Conservation (phyloP, 78 protist genomes). For the Dictyostelium capitatum region DNA sequence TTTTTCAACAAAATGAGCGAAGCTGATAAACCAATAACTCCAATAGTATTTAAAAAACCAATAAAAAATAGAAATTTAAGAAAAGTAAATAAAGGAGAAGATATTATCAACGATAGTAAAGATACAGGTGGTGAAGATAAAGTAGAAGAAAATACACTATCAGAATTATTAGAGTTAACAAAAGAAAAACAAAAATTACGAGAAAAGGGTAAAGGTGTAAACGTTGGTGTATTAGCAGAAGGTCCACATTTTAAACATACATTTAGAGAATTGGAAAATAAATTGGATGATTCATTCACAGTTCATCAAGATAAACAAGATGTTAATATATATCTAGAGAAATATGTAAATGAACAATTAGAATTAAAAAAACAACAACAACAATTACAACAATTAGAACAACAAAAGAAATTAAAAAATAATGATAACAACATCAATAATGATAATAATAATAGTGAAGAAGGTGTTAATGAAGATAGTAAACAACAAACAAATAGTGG, state of each 20-base stretch:
- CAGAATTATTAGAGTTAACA: slow-evolving; percentile 39
- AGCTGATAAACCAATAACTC: background rate
- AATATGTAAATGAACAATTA: slow-evolving; percentile 37
- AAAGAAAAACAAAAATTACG: slow-evolving; percentile 80
- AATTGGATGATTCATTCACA: slow-evolving; percentile 60
- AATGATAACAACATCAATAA: background rate
- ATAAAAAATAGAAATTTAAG: slow-evolving; percentile 1
- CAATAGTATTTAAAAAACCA: slow-evolving; percentile 5
- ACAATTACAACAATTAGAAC: background rate
- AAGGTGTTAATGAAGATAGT: background rate
- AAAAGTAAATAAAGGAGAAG: background rate
- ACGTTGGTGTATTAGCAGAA: slow-evolving; percentile 64
- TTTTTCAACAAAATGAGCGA: background rate
- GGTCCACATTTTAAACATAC: slow-evolving; percentile 41
- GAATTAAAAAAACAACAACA: slow-evolving; percentile 8
- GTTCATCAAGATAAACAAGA: slow-evolving; percentile 33
- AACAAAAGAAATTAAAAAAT: background rate
- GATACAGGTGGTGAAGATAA: background rate
- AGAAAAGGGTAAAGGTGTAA: slow-evolving; percentile 63
- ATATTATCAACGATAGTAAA: background rate
- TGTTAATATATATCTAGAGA: slow-evolving; percentile 45
- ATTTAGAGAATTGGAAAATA: slow-evolving; percentile 53
- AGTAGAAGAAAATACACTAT: background rate
- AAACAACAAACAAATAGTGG: background rate
- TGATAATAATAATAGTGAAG: background rate